Base-by-base conservation (phyloP, 2,329 filamentous ascomycete species). In the Sphaerulina vaccinii region DNA sequence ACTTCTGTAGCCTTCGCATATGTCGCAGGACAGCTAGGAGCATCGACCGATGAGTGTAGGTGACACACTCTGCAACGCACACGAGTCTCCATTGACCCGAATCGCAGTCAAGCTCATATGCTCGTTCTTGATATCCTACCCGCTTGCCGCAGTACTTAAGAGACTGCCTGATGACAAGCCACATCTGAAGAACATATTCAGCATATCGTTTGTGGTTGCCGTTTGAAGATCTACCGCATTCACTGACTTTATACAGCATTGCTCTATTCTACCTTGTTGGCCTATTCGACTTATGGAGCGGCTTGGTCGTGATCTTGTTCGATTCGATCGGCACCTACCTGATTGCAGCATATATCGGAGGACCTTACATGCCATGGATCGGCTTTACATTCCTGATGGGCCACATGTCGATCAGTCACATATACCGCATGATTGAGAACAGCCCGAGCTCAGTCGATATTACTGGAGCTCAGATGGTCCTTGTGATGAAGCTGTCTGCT, bases 311-410 rank as follows among this genome's bases (percentile, higher is more conserved):
- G 2, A 75, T 99, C 33, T 69, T 87, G 52, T 84, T 95, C 67
- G 90, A 88, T 67, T 84, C 92, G 1, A 81, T 79, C 15, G 91
- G 84, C 43, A 83, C 88, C 44, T 99, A 96, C 68, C 76, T 80
- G 58, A 93, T 99, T 62, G 87, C 92, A 46, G 83, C 86, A 60
- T 91, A 85, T 68, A 76, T 97, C 38, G 81, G 90, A 60, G 91
- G 90, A 16, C 89, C 90, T 0, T 88, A 92, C 68, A 99, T 99
- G 93, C 93, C 93, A 75, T 99, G 93, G 93, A 79, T 96, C 43
- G 90, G 85, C 54, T 99, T 99, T 71, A 77, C 89, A 43, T 96
- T 95, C 67, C 76, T 96, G 51, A 97, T 99, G 92, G 86, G 85
- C 49, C 92, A 99, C 73, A 88, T 97, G 86, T 92, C 91, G 39